Percentiles rank a stretch among this genome's conserved stretches.
These are phyloP conservation scores for Mycosarcoma mackinlayi DNA, from an alignment of 1,284 basidiomycete species.

Conservation along the genomic window DNA sequence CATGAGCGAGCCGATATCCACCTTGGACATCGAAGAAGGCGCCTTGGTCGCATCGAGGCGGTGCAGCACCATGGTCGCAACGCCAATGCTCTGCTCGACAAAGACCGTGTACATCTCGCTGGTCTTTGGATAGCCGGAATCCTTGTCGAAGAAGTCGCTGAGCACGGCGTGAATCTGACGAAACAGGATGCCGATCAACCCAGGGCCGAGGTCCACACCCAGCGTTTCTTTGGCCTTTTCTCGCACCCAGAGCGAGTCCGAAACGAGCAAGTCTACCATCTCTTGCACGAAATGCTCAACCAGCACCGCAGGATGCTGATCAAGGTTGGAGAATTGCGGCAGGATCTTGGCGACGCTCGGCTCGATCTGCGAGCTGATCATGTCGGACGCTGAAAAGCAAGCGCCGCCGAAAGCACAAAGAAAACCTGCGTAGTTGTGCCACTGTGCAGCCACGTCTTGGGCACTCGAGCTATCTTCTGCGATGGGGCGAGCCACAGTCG, in stretches of 20 bases:
- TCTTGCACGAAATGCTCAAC: conserved; percentile 61
- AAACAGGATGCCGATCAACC: conserved; percentile 59
- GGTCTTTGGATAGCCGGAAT: conserved; percentile 56
- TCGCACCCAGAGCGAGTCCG: conserved; percentile 64
- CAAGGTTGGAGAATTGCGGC: conserved; percentile 31
- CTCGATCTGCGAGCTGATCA: conserved; percentile 24
- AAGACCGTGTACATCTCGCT: conserved; percentile 63
- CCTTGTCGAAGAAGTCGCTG: conserved; percentile 64
- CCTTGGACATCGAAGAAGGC: conserved; percentile 35
- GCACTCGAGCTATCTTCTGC: conserved; percentile 75
- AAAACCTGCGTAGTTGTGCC: conserved; percentile 87
- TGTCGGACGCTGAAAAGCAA: conserved; percentile 68
- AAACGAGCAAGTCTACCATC: conserved; percentile 65
- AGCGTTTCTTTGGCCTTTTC: conserved; percentile 66
- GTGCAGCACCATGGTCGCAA: conserved; percentile 56
- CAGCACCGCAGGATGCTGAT: conserved; percentile 39
- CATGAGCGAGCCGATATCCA: conserved; percentile 64
- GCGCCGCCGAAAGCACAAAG: conserved; percentile 80
- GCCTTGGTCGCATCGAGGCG: conserved; percentile 46
- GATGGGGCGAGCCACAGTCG: conserved; percentile 39
- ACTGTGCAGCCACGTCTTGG: conserved; percentile 71
- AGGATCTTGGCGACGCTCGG: conserved; percentile 24
- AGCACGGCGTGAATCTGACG: conserved; percentile 61
- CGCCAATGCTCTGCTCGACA: conserved; percentile 64
- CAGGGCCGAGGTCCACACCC: conserved; percentile 54